Conservation (phyloP, 306 rosid species). For the Trichosanthes truncata region DNA sequence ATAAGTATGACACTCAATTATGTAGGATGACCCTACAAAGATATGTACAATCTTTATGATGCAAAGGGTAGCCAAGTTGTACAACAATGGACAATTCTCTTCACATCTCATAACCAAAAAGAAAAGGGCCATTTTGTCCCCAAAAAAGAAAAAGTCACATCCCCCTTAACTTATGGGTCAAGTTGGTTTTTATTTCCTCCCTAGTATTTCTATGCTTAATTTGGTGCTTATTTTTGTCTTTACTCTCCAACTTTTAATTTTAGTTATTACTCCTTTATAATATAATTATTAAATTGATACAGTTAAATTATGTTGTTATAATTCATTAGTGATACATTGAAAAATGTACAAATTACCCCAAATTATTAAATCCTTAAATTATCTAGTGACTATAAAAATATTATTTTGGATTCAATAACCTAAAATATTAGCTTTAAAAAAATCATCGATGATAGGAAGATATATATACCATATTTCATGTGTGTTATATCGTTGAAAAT, state of each 20-base stretch:
- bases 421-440: too few species aligned
- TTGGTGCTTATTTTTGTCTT: background rate
- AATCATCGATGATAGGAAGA: too few species aligned
- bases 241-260: too few species aligned
- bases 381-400: too few species aligned
- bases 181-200: background rate
- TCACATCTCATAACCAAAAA: background rate
- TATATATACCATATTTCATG: too few species aligned
- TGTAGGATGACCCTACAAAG: background rate
- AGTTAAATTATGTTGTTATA: background rate
- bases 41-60: constrained; percentile 1
- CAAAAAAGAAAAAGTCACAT: background rate
- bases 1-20: background rate
- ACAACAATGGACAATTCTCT: constrained; percentile 1
- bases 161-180: background rate
- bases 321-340: background rate
- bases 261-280: too few species aligned
- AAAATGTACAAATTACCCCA: too few species aligned
- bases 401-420: too few species aligned
- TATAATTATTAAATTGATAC: too few species aligned
- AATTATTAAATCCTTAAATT: too few species aligned
- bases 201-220: background rate
- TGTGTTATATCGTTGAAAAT: too few species aligned
- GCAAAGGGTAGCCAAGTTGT: constrained; percentile 7
- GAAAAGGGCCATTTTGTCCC: background rate